Evolutionary conservation across 345 rosid genomes (phyloP).

Genomic region (Sisymbrium altissimum): DNA sequence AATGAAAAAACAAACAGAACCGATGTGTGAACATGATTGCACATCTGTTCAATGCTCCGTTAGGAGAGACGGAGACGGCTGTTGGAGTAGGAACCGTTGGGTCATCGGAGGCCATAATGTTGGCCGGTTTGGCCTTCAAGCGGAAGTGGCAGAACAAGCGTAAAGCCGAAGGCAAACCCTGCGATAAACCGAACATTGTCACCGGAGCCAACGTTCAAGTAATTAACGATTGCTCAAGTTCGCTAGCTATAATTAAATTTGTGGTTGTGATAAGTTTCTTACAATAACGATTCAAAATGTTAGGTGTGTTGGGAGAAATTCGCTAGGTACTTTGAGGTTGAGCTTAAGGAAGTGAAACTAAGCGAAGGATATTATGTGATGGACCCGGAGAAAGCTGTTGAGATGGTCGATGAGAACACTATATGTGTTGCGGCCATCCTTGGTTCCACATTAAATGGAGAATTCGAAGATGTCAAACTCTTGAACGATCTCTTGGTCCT

Average conservation of each 20-base stretch:
- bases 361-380: slow-evolving; percentile 59
- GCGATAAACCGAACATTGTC: slow-evolving; percentile 60
- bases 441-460: slow-evolving; percentile 63
- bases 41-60: slow-evolving; percentile 42
- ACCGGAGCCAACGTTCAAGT: slow-evolving; percentile 69
- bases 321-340: slow-evolving; percentile 69
- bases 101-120: slow-evolving; percentile 65
- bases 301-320: slow-evolving; percentile 72
- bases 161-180: slow-evolving; percentile 44
- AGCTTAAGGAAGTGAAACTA: slow-evolving; percentile 56
- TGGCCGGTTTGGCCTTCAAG: slow-evolving; percentile 62
- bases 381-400: slow-evolving; percentile 55
- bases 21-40: slow-evolving; percentile 46
- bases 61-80: slow-evolving; percentile 53
- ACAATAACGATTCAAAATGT: not conserved
- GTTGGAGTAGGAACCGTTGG: slow-evolving; percentile 63
- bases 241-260: not conserved
- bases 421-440: slow-evolving; percentile 64
- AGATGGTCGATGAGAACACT: slow-evolving; percentile 67
- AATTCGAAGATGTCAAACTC: slow-evolving; percentile 60
- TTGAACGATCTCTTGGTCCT: slow-evolving; percentile 46
- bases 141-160: slow-evolving; percentile 59
- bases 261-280: not conserved
- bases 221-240: not conserved
- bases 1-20: slow-evolving; percentile 14